Percentiles rank a stretch among this genome's conserved stretches.
Evolutionary conservation across 1,284 basidiomycete genomes (phyloP).

Genomic region (Pyrrhoderma lamaoense): DNA sequence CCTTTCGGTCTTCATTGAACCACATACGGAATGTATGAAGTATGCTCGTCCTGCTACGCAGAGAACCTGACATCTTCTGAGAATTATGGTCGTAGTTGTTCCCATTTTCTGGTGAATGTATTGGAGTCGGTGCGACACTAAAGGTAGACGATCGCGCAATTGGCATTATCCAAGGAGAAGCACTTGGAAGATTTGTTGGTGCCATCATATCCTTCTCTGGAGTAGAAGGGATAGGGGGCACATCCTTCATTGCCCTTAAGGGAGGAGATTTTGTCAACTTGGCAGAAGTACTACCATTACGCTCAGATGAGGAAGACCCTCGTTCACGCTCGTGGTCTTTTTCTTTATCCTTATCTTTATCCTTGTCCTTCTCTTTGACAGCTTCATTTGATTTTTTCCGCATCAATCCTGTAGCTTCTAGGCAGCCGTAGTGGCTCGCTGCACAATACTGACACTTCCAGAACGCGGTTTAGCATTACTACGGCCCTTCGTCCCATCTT

Average conservation of each 20-base stretch:
- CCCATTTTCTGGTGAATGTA: slow-evolving; percentile 40
- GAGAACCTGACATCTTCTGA: slow-evolving; percentile 2
- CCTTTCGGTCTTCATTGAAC: slow-evolving; percentile 76
- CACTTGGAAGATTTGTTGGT: slow-evolving; percentile 29
- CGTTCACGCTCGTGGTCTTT: slow-evolving; percentile 36
- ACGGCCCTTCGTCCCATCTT: slow-evolving; percentile 40
- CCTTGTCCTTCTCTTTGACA: slow-evolving; percentile 47
- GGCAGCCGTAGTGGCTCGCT: slow-evolving; percentile 81
- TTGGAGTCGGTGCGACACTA: slow-evolving; percentile 35
- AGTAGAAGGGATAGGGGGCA: slow-evolving; percentile 38
- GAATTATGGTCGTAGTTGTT: slow-evolving; percentile 22
- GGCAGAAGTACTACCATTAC: slow-evolving; percentile 38
- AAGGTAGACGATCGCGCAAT: slow-evolving; percentile 30
- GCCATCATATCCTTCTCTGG: slow-evolving; percentile 34
- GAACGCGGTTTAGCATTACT: slow-evolving; percentile 54
- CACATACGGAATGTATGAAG: slow-evolving; percentile 67
- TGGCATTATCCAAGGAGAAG: slow-evolving; percentile 68
- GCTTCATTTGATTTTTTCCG: slow-evolving; percentile 73
- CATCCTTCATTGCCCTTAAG: slow-evolving; percentile 41
- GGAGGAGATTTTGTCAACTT: slow-evolving; percentile 67
- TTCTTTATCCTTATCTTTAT: slow-evolving; percentile 34
- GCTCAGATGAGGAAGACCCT: slow-evolving; percentile 40
- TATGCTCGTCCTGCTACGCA: slow-evolving; percentile 59
- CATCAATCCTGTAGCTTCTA: slow-evolving; percentile 73
- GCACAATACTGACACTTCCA: slow-evolving; percentile 88